A percentile compares a stretch with the other conserved stretches of the same genome.
Conservation (phyloP, 345 rosid genomes). For the Aegle marmelos region DNA sequence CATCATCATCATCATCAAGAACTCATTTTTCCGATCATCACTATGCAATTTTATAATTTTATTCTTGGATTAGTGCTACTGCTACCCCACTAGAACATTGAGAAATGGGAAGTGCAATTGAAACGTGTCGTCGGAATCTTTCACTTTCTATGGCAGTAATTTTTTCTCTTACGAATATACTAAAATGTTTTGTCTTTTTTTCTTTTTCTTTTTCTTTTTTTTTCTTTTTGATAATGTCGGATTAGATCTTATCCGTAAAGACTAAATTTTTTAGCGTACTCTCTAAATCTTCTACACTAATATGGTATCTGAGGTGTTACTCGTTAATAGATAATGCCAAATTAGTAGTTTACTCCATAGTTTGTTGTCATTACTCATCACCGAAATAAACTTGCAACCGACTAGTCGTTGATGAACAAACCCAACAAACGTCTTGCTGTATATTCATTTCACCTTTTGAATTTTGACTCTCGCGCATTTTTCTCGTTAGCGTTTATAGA, state of each 20-base stretch:
- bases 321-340: no score
- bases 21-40: not conserved
- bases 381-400: not conserved
- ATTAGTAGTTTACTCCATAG: no score
- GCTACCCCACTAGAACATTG: not conserved
- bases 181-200: not conserved
- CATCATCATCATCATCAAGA: not conserved
- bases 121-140: not conserved
- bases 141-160: not conserved
- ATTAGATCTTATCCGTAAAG: no score
- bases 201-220: not conserved
- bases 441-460: not conserved
- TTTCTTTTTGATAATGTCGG: no score
- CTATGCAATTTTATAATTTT: not conserved
- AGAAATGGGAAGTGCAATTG: not conserved
- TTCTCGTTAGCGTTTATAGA: not conserved
- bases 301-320: no score
- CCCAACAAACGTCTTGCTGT: not conserved
- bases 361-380: not conserved
- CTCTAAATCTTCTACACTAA: no score
- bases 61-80: not conserved
- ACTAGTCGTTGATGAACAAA: not conserved
- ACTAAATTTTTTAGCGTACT: no score
- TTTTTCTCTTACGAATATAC: not conserved
- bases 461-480: not conserved